Evolutionary conservation across 441 rosid genomes (phyloP), one percentile per base, ranked within the genome.

Genomic region (Populus hybrid): DNA sequence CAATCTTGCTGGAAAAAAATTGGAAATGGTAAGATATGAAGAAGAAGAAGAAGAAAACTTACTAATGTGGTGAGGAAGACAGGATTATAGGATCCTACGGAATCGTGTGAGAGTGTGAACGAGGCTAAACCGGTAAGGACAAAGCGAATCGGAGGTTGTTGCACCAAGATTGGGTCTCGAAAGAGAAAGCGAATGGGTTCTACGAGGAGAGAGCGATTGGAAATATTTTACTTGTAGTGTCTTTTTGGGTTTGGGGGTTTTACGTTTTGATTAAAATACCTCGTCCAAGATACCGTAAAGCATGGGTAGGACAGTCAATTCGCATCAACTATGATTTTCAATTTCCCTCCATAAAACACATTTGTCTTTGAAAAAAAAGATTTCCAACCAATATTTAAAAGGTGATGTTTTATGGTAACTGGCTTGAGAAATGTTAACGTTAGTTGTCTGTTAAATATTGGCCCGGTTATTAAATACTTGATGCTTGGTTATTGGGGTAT

Each of bases 271-370:
- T 64, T 64, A 26, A 2, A 21, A 21, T 61, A 23, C 23, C 23
- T 61, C 23, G 42, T 21, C 23, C n/a, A 61, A 23, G 24, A 64
- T 64, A 64, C 24, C 28, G 29, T 9, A 26, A 23, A 1, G 56
- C 61, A 78, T 40, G 92, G 89, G 88, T 78, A 76, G 76, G 64
- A 14, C 78, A 38, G 90, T 87, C 88, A 79, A 80, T 86, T 70
- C 64, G 11, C 12, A 28, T 70, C 56, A 33, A 56, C 68, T 26
- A 23, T 50, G 63, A 67, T 83, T 84, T 82, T 71, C 81, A 72
- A 14, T 84, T 89, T 88, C 90, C 90, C 88, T 89, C 90, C 89
- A 89, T 72, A 50, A 45, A 50, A 50, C 56, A 50, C 56, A 50
- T 4, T 4, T 50, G 56, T 50, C 18, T 50, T 50, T 50, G 56